Evolutionary conservation across 1,139 yeast species (phyloP).

Genomic region (Taiozyma sp.): DNA sequence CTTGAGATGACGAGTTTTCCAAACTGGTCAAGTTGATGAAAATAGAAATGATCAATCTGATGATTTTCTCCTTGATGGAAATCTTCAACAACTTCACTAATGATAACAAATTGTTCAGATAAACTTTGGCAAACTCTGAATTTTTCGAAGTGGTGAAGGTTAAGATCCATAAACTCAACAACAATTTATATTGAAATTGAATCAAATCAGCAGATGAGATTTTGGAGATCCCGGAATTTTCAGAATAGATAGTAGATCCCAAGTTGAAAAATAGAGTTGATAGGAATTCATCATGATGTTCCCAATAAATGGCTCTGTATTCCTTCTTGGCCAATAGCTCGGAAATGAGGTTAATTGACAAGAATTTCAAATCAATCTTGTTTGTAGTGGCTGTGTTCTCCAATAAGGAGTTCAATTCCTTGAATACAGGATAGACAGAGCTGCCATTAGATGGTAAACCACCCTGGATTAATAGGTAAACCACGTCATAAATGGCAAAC

Average conservation of each 20-base stretch:
- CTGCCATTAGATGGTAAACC: neutral
- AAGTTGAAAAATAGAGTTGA: constrained; percentile 49
- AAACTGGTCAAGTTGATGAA: constrained; percentile 51
- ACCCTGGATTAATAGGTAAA: constrained; percentile 28
- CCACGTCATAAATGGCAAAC: constrained; percentile 33
- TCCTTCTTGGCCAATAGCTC: constrained; percentile 53
- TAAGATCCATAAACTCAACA: constrained; percentile 78
- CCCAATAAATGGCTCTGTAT: constrained; percentile 58
- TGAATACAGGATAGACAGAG: constrained; percentile 2
- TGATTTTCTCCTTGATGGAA: constrained; percentile 88
- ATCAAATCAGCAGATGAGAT: constrained; percentile 36
- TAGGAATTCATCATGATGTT: constrained; percentile 44
- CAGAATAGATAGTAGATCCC: constrained; percentile 14
- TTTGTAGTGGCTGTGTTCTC: constrained; percentile 27
- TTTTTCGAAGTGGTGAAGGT: constrained; percentile 63
- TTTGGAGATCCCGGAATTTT: constrained; percentile 3
- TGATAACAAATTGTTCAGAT: constrained; percentile 37
- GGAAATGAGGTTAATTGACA: constrained; percentile 63
- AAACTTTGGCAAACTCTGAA: constrained; percentile 39
- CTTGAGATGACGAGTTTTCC: constrained; percentile 25
- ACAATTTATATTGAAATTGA: constrained; percentile 78
- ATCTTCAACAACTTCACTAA: constrained; percentile 64
- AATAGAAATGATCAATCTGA: constrained; percentile 72
- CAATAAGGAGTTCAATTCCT: constrained; percentile 15
- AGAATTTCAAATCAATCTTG: constrained; percentile 50